Percentiles rank a stretch among this genome's conserved stretches.
phyloP scores from a whole-genome alignment of 768 basidiomycete species.

The Lactarius tabidus region DNA sequence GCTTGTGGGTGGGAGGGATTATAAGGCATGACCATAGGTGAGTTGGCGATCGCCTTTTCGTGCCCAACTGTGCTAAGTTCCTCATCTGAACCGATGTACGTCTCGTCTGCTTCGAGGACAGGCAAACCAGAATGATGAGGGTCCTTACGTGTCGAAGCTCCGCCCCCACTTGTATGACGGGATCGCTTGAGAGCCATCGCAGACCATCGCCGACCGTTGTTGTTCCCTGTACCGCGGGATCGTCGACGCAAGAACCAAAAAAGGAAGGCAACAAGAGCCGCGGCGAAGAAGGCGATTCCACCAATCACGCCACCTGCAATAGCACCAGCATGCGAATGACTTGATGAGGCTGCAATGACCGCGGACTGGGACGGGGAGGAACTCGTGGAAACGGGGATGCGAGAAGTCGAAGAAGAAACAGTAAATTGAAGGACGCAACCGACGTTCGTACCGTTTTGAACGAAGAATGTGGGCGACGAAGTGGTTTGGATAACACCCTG shows the following conservation, averaged over 20 bases:
- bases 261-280: constrained; percentile 32
- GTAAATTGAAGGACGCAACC: constrained; percentile 32
- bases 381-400: constrained; percentile 12
- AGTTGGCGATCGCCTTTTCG: constrained; percentile 8
- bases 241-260: constrained; percentile 17
- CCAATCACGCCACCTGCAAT: constrained; percentile 55
- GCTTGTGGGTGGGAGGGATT: neutral
- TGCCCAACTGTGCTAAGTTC: constrained; percentile 19
- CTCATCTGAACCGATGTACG: constrained; percentile 21
- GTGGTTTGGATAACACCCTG: constrained; percentile 2
- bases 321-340: constrained; percentile 36
- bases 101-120: neutral
- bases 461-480: constrained; percentile 37
- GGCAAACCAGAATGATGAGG: neutral
- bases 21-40: neutral
- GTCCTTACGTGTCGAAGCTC: constrained; percentile 3
- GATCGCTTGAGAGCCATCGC: neutral
- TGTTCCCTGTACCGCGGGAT: neutral
- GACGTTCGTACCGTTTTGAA: constrained; percentile 37
- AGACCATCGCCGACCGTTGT: constrained; percentile 1
- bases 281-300: constrained; percentile 38
- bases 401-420: constrained; percentile 28
- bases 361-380: constrained; percentile 10
- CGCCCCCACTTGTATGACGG: neutral
- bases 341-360: neutral